These are phyloP conservation scores for Colletotrichum sojae DNA, from an alignment of 2,329 filamentous ascomycete genomes.

Conservation along the genomic window DNA sequence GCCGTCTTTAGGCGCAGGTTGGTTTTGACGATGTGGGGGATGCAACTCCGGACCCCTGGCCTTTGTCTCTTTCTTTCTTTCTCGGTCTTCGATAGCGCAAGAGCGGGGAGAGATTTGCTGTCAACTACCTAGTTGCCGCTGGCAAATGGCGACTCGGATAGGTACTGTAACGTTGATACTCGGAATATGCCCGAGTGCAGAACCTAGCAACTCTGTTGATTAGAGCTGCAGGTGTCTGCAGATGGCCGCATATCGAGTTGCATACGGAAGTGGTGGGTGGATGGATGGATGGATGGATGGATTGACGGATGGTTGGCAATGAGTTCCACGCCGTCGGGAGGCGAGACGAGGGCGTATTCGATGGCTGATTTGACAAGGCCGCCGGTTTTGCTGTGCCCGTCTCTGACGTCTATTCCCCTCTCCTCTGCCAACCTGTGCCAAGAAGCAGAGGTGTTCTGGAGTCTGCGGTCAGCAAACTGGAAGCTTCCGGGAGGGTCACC, in stretches of 20 bases:
- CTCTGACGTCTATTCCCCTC: background rate
- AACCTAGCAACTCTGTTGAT: conserved; percentile 20
- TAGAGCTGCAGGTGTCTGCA: conserved; percentile 22
- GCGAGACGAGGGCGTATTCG: conserved; percentile 2
- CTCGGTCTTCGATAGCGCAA: conserved; percentile 21
- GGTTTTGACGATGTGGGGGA: conserved; percentile 16
- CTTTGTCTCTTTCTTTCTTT: background rate
- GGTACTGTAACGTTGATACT: conserved; percentile 27
- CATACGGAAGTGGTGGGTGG: background rate
- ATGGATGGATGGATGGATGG: background rate
- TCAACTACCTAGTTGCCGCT: conserved; percentile 2
- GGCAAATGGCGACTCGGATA: conserved; percentile 17
- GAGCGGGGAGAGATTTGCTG: conserved; percentile 28
- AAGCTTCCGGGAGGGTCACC: conserved; percentile 21
- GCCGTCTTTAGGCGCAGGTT: conserved; percentile 10
- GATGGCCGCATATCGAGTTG: conserved; percentile 18
- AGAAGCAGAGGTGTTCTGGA: background rate
- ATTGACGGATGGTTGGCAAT: conserved; percentile 5
- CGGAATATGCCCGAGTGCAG: conserved; percentile 38
- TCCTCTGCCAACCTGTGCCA: background rate
- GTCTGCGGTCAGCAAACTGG: background rate
- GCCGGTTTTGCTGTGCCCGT: conserved; percentile 1
- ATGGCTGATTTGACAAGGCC: conserved; percentile 11
- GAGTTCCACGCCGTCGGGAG: conserved; percentile 10
- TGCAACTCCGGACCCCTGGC: conserved; percentile 22